A percentile compares a stretch with the other conserved stretches of the same genome.
Conservation (phyloP, 116 monocot species). For the Thalassia testudinum region DNA sequence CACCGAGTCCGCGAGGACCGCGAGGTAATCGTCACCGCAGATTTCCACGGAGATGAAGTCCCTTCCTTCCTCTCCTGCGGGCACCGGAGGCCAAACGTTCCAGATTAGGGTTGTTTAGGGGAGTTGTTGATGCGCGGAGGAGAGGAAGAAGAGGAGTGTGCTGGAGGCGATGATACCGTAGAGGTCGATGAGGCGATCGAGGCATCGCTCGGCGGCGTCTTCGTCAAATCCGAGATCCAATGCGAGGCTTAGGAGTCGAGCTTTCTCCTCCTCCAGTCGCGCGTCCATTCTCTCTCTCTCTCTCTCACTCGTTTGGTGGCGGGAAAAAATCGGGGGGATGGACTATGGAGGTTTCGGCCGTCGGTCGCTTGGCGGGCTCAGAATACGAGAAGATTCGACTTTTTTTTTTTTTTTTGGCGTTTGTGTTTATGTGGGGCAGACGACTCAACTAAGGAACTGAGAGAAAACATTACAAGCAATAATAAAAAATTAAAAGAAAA, state of each 20-base stretch:
- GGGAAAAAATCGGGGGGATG: too few relatives aligned
- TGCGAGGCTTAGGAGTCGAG: constrained; percentile 65
- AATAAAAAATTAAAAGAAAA: too few relatives aligned
- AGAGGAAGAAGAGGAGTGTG: neutral
- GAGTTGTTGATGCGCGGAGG: neutral
- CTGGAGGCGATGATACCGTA: constrained; percentile 26
- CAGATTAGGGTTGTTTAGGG: too few relatives aligned
- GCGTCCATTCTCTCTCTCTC: too few relatives aligned
- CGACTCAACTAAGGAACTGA: too few relatives aligned
- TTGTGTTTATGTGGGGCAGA: too few relatives aligned
- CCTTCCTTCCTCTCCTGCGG: constrained; percentile 63
- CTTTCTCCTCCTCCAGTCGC: constrained; percentile 43
- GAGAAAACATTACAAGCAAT: too few relatives aligned
- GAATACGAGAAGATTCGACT: too few relatives aligned
- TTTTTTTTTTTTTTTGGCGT: too few relatives aligned
- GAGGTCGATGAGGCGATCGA: constrained; percentile 68
- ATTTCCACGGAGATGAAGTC: constrained; percentile 78
- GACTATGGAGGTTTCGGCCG: too few relatives aligned
- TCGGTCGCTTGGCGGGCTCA: too few relatives aligned
- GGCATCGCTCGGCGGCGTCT: constrained; percentile 40
- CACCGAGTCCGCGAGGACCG: constrained; percentile 57
- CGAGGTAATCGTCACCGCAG: constrained; percentile 84
- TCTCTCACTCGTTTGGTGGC: too few relatives aligned
- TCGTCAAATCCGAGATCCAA: constrained; percentile 77
- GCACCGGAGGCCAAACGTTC: neutral